Evolutionary conservation across 1,139 yeast species (phyloP).

Genomic region (Suhomyces terraborum): DNA sequence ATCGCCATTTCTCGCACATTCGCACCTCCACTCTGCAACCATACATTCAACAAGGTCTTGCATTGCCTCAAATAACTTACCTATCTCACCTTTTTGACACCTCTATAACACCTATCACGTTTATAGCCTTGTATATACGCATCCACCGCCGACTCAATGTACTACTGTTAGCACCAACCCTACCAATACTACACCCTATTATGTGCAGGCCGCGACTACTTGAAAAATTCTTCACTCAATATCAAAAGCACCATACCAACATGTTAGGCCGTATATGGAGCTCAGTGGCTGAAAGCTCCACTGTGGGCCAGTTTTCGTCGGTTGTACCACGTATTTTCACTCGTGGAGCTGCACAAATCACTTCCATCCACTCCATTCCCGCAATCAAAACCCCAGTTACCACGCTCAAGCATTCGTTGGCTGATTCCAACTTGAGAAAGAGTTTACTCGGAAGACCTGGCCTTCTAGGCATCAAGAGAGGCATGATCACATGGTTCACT

Average conservation of each 20-base stretch:
- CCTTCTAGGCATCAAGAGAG: constrained; percentile 76
- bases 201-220: constrained; percentile 7
- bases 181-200: background rate
- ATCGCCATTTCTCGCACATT: too few species aligned
- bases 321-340: constrained; percentile 19
- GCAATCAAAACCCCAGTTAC: constrained; percentile 46
- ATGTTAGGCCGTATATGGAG: constrained; percentile 10
- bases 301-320: background rate
- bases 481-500: constrained; percentile 86
- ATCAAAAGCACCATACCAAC: background rate
- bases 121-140: constrained; percentile 9
- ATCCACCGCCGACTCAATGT: too few species aligned
- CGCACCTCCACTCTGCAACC: too few species aligned
- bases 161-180: too few species aligned
- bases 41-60: too few species aligned
- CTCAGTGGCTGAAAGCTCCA: background rate
- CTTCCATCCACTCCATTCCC: constrained; percentile 58
- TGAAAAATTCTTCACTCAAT: constrained; percentile 3
- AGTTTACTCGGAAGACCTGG: constrained; percentile 80
- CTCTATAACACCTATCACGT: background rate
- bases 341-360: constrained; percentile 51
- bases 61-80: too few species aligned
- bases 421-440: constrained; percentile 61
- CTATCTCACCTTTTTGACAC: too few species aligned
- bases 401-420: constrained; percentile 55